Base-by-base conservation (phyloP, 2,329 filamentous ascomycete genomes). In the Fusarium tjaetaba region DNA sequence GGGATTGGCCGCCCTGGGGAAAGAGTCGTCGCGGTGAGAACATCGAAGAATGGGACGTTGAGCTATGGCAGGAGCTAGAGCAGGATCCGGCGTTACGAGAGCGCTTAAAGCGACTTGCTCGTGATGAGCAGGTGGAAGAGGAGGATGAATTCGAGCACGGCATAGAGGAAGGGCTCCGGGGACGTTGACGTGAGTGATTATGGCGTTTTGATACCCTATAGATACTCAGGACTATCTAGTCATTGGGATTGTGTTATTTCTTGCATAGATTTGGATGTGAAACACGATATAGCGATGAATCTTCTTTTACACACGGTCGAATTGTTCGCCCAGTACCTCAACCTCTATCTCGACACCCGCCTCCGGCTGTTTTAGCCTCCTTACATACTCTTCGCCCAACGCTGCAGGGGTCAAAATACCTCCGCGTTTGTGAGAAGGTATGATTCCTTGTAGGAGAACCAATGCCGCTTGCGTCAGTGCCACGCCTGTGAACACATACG, bases 11-110 rank as follows among this genome's bases (percentile, higher is more conserved):
- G 2, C 84, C 82, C 0, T 86, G 85, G 85, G 77, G 79, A 49
- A 75, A 67, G 77, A 81, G 65, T 76, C 81, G 74, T 22, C 70
- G 76, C n/a, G 76, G 77, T 22, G 80, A 79, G n/a, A 81, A 81
- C 14, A 77, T 84, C 11, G 86, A 88, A 67, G 85, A 89, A 59
- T 87, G 87, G 85, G 84, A 87, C 20, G 76, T 89, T 7, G 86
- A 86, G 75, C 77, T 89, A 11, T 90, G 88, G 88, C 88, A 90
- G 78, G 88, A 90, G 77, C 79, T 90, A 70, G 88, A 90, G 79
- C 84, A 86, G 77, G 86, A 90, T 53, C 82, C 85, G 4, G 79
- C 71, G 0, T 81, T 89, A 13, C 80, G 78, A 48, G 82, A 83
- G 68, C 81, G 83, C 38, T 73, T 90, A 46, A 81, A 78, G 57